These are phyloP conservation scores for Albugo candida DNA, from an alignment of 352 stramenopile genomes.

Conservation along the genomic window DNA sequence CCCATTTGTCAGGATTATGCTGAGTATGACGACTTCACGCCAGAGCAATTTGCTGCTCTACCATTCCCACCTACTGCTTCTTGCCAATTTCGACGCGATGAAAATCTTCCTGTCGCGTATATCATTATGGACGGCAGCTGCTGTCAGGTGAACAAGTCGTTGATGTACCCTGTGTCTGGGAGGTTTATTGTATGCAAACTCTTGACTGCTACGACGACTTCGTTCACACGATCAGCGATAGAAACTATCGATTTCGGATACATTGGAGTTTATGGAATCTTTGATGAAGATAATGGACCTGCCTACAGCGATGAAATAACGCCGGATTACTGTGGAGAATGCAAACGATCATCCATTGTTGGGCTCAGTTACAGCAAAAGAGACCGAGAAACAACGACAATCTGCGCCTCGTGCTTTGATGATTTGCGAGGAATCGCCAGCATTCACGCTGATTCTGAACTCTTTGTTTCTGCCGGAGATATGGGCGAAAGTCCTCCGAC, in stretches of 20 bases:
- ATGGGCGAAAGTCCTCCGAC: no score
- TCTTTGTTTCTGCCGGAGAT: no score
- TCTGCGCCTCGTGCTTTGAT: slow-evolving; percentile 42
- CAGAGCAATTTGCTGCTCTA: slow-evolving; percentile 56
- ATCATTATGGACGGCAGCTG: slow-evolving; percentile 62
- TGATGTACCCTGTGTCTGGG: slow-evolving; percentile 39
- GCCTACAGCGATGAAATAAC: slow-evolving; percentile 34
- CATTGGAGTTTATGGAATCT: slow-evolving; percentile 55
- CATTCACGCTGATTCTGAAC: no score
- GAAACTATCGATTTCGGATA: slow-evolving; percentile 74
- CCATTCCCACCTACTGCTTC: slow-evolving; percentile 32
- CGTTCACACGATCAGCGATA: neutral
- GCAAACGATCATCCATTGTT: slow-evolving; percentile 16
- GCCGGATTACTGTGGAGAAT: slow-evolving; percentile 36
- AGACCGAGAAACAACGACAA: slow-evolving; percentile 17
- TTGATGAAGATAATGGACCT: slow-evolving; percentile 66
- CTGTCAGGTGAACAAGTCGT: slow-evolving; percentile 53
- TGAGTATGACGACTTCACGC: slow-evolving; percentile 40
- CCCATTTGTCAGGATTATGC: slow-evolving; percentile 31
- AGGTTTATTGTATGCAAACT: slow-evolving; percentile 69
- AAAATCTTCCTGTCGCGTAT: slow-evolving; percentile 47
- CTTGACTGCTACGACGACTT: slow-evolving; percentile 29
- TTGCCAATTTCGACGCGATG: slow-evolving; percentile 26
- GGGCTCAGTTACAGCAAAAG: slow-evolving; percentile 41
- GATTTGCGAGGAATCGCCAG: slow-evolving; percentile 29